Conservation (phyloP, 2,329 filamentous ascomycete genomes). For the Biscogniauxia marginata region DNA sequence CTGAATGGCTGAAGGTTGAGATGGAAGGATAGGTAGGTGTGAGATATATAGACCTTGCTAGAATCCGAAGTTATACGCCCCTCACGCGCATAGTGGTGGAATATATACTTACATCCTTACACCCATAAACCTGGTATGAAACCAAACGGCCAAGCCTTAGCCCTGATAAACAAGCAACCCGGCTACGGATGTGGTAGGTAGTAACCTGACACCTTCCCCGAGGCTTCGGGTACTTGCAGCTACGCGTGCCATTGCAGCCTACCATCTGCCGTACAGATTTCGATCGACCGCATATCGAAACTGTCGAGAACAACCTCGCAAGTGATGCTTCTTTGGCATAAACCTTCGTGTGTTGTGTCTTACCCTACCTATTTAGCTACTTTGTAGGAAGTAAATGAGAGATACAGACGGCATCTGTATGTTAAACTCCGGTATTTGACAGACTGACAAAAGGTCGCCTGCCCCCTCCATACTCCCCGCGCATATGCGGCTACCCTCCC, state of each 20-base stretch:
- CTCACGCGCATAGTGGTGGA: background rate
- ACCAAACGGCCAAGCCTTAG: background rate
- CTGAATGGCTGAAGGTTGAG: conserved; percentile 58
- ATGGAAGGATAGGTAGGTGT: conserved; percentile 34
- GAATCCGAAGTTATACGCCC: background rate
- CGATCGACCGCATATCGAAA: background rate
- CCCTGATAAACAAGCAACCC: background rate
- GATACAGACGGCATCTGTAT: background rate
- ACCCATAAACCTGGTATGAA: background rate
- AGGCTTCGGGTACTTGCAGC: background rate
- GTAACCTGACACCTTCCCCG: background rate
- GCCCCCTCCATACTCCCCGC: background rate
- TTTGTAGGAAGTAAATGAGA: background rate
- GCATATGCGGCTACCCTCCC: background rate
- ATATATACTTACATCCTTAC: background rate
- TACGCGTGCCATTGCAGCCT: background rate
- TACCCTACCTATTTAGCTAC: background rate
- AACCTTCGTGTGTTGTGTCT: background rate
- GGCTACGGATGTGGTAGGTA: conserved; percentile 10
- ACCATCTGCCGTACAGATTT: background rate
- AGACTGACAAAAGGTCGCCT: background rate
- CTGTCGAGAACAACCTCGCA: background rate
- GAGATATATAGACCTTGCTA: background rate
- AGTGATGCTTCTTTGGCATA: background rate
- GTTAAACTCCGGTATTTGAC: background rate